Base-by-base conservation (phyloP, 495 filamentous ascomycete genomes). In the Ascobolus immersus region DNA sequence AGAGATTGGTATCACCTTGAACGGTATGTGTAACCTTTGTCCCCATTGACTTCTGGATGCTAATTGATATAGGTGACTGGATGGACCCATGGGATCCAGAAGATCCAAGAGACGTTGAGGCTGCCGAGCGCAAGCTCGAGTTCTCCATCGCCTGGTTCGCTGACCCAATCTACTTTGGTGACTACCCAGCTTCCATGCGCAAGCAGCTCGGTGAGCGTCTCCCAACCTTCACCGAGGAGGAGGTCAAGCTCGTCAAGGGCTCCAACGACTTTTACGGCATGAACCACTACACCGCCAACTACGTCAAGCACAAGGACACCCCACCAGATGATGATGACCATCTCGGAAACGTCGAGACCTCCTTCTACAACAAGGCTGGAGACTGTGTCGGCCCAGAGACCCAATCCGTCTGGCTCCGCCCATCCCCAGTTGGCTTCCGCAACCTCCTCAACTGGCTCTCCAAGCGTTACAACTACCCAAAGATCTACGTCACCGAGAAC, bases 91-190 rank as follows among this genome's bases (percentile, higher is more conserved):
- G 57, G 54, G 57, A 67, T 29, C 53, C 62, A 2, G 50, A 53
- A 19, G 57, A 61, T 31, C 55, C 58, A 2, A 47, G 47, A 2
- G 62, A 65, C 37, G 43, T 60, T 6, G 62, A 60, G 45, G 62
- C 62, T 17, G 55, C 52, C 30, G 52, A 59, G 33, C 56, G 62
- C 32, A 61, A 58, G 40, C 56, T 64, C 35, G 62, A 65, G 36
- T 61, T 67, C 33, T 57, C 61, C 8, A 63, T 65, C 39, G 61
- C 61, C 17, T 63, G 62, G 59, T 65, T 65, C 33, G 57, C 55
- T 0, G 58, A 62, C 33, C 58, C 56, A 0, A 20, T 65, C 3
- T 62, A 62, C 37, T 37, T 49, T 11, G 57, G 57, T 0, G 55
- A 61, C 32, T 63, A 62, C 40, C 59, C 59, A 4, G 53, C 40